Evolutionary conservation across 495 filamentous ascomycete genomes (phyloP).

Genomic region (Aspergillus homomorphus): DNA sequence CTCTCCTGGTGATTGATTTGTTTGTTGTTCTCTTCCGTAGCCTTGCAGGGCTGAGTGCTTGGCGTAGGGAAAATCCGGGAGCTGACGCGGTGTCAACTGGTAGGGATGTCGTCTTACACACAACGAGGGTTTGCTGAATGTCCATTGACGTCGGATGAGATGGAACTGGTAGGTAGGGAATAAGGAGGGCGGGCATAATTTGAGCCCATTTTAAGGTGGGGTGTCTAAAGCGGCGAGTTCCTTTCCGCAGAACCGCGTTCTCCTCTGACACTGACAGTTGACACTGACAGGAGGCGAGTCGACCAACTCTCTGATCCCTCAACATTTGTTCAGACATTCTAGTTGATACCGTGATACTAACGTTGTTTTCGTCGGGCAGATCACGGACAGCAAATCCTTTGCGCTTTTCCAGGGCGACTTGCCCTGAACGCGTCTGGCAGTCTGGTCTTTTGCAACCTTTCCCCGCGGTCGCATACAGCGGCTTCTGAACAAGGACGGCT

Average conservation of each 20-base stretch:
- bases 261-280: not conserved
- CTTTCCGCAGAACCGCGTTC: not conserved
- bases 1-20: not conserved
- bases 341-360: too few species aligned
- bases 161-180: not conserved
- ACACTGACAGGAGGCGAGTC: not conserved
- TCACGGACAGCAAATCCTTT: not conserved
- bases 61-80: not conserved
- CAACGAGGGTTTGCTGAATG: not conserved
- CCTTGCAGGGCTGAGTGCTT: conserved; percentile 7
- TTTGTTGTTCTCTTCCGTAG: not conserved
- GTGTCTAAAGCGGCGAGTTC: not conserved
- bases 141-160: not conserved
- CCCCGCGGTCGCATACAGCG: not conserved
- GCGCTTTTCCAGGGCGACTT: too few species aligned
- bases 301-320: not conserved
- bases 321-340: not conserved
- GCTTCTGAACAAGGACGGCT: not conserved
- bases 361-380: not conserved
- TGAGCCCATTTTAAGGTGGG: not conserved
- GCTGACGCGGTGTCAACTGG: not conserved
- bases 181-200: not conserved
- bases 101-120: not conserved
- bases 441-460: not conserved
- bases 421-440: not conserved